These are phyloP conservation scores for Rhizoctonia solani DNA, from an alignment of 1,284 basidiomycete species.

Conservation along the genomic window DNA sequence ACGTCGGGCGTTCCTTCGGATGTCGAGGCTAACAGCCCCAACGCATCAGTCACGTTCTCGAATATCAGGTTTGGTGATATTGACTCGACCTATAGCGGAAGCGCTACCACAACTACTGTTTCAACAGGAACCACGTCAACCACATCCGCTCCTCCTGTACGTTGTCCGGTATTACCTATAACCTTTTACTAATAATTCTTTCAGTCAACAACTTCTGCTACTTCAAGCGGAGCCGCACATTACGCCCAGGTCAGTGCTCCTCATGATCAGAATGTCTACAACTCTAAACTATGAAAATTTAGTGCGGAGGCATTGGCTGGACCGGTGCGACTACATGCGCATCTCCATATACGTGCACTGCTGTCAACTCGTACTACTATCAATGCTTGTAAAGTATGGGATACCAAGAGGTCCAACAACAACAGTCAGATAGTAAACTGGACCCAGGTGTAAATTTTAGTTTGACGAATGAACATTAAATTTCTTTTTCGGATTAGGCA, in stretches of 20 bases:
- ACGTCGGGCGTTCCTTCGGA: conserved; percentile 53
- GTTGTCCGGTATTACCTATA: not conserved
- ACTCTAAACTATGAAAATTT: not conserved
- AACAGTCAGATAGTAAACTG: not conserved
- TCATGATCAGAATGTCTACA: not conserved
- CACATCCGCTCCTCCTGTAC: not conserved
- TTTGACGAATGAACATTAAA: not conserved
- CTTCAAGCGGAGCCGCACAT: not conserved
- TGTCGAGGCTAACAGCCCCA: conserved; percentile 48
- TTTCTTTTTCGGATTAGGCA: not conserved
- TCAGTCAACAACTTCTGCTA: not conserved
- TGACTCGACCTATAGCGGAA: conserved; percentile 51
- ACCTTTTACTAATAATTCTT: not conserved
- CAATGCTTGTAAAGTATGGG: not conserved
- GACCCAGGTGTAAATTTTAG: not conserved
- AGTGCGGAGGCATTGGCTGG: conserved; percentile 26
- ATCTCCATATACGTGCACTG: not conserved
- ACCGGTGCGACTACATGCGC: conserved; percentile 1
- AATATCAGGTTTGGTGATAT: conserved; percentile 57
- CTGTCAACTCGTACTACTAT: not conserved
- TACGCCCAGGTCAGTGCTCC: not conserved
- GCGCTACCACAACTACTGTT: not conserved
- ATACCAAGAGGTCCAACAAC: not conserved
- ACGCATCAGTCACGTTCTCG: conserved; percentile 44
- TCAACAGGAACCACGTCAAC: no score